Percentiles rank a stretch among this genome's conserved stretches.
Conservation (phyloP, 1,284 basidiomycete species). For the Cryptococcus amylolentus region DNA sequence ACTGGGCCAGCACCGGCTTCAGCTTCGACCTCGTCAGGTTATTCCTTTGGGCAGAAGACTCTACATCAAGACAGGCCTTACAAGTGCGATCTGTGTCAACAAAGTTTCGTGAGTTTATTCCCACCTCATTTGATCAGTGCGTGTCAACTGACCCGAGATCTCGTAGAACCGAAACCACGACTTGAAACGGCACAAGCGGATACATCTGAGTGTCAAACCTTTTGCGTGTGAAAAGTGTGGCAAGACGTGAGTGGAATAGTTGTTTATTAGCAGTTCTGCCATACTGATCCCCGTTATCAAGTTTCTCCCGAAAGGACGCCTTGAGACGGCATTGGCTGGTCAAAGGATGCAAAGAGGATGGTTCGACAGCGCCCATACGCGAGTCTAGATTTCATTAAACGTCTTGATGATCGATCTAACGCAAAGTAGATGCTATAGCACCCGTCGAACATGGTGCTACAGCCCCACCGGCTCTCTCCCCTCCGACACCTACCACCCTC, state of each 20-base stretch:
- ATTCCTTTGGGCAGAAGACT: conserved; percentile 7
- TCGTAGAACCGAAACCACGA: conserved; percentile 51
- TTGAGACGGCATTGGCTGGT: conserved; percentile 52
- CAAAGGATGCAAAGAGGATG: conserved; percentile 49
- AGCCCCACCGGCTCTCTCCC: conserved; percentile 33
- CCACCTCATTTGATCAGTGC: not conserved
- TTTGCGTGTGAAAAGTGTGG: conserved; percentile 51
- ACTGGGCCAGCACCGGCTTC: not conserved
- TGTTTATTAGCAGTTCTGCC: not conserved
- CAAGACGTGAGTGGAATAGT: conserved; percentile 40
- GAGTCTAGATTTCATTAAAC: conserved; percentile 1
- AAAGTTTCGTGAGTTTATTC: conserved; percentile 45
- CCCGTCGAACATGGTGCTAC: not conserved
- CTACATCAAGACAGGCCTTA: conserved; percentile 46
- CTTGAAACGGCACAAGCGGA: conserved; percentile 51
- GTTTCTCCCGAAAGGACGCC: conserved; percentile 52
- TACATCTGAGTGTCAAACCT: conserved; percentile 51
- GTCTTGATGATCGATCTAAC: too few relatives aligned
- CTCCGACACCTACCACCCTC: conserved; percentile 27
- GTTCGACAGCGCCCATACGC: conserved; percentile 43
- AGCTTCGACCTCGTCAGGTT: conserved; percentile 10
- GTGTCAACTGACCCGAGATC: not conserved
- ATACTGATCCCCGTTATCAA: conserved; percentile 6
- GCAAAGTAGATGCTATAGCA: too few relatives aligned
- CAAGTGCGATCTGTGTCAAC: conserved; percentile 51